Evolutionary conservation across 169 alveolate genomes (phyloP).

Genomic region (Plasmodium gaboni): DNA sequence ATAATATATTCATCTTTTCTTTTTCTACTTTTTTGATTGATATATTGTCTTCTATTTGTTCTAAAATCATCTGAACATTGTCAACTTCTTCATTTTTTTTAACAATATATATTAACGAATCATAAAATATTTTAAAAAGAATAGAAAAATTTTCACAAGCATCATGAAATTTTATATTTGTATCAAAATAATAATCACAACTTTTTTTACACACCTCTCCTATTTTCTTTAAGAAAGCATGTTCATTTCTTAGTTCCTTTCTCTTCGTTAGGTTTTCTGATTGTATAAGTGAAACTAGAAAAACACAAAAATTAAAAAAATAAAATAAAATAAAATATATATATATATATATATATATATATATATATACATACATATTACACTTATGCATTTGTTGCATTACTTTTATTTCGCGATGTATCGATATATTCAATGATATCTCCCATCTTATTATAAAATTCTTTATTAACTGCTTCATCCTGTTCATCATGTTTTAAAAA

Average conservation of each 20-base stretch:
- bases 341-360: neutral
- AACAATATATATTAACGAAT: conserved; percentile 26
- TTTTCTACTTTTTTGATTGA: conserved; percentile 11
- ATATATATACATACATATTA: neutral
- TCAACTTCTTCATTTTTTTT: conserved; percentile 37
- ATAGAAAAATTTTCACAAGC: conserved; percentile 54
- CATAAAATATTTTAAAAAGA: conserved; percentile 38
- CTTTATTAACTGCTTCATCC: conserved; percentile 13
- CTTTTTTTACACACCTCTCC: conserved; percentile 73
- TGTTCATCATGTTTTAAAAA: no score
- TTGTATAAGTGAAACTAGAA: conserved; percentile 29
- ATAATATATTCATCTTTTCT: conserved; percentile 1
- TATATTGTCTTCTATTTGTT: conserved; percentile 32
- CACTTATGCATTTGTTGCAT: neutral
- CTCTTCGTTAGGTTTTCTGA: conserved; percentile 57
- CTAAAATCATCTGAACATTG: neutral
- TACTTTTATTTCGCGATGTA: conserved; percentile 31
- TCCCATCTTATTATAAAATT: conserved; percentile 46
- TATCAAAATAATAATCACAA: conserved; percentile 54
- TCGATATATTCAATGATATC: conserved; percentile 47
- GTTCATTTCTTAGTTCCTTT: conserved; percentile 38
- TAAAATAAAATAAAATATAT: neutral
- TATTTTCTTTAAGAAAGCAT: conserved; percentile 35
- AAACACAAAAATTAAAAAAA: neutral
- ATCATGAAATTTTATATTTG: conserved; percentile 61